Conservation (phyloP, 2,329 filamentous ascomycete genomes). For the Golovinomyces cichoracearum region DNA sequence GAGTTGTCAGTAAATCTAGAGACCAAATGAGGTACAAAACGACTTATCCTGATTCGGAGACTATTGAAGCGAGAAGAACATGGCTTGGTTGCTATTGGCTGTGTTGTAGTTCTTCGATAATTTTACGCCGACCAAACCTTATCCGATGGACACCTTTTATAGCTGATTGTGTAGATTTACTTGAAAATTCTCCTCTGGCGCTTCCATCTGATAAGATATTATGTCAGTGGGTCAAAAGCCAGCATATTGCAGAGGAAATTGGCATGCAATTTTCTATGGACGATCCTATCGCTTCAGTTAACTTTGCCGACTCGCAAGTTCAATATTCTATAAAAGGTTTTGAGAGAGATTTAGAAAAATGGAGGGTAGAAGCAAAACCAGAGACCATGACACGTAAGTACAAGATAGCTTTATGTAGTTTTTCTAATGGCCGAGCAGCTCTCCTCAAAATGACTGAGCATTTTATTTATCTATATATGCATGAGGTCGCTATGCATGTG, state of each 20-base stretch:
- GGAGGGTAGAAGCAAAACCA: slow-evolving; percentile 19
- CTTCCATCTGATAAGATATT: slow-evolving; percentile 18
- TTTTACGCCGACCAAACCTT: slow-evolving; percentile 20
- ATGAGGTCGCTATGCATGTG: slow-evolving; percentile 31
- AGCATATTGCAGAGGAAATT: slow-evolving; percentile 28
- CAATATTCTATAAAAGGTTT: slow-evolving; percentile 28
- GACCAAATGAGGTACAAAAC: slow-evolving; percentile 20
- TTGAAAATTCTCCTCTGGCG: slow-evolving; percentile 19
- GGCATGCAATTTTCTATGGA: slow-evolving; percentile 28
- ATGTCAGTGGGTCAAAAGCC: slow-evolving; percentile 19
- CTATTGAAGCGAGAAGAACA: slow-evolving; percentile 15
- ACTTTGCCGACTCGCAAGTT: slow-evolving; percentile 27
- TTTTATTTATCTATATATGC: slow-evolving; percentile 28
- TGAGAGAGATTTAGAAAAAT: slow-evolving; percentile 25
- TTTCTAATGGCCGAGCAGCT: slow-evolving; percentile 14
- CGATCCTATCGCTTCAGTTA: slow-evolving; percentile 18
- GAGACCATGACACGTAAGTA: slow-evolving; percentile 15
- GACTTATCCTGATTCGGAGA: slow-evolving; percentile 14
- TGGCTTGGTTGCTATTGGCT: slow-evolving; percentile 16
- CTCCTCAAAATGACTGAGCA: slow-evolving; percentile 25
- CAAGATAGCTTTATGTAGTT: background rate
- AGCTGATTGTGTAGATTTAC: slow-evolving; percentile 19
- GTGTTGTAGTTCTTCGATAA: slow-evolving; percentile 19
- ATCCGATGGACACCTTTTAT: slow-evolving; percentile 21
- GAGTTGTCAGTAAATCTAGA: slow-evolving; percentile 19